Percentiles rank a stretch among this genome's conserved stretches.
Conservation (phyloP, 1,284 basidiomycete genomes). For the Porodaedalea pini region DNA sequence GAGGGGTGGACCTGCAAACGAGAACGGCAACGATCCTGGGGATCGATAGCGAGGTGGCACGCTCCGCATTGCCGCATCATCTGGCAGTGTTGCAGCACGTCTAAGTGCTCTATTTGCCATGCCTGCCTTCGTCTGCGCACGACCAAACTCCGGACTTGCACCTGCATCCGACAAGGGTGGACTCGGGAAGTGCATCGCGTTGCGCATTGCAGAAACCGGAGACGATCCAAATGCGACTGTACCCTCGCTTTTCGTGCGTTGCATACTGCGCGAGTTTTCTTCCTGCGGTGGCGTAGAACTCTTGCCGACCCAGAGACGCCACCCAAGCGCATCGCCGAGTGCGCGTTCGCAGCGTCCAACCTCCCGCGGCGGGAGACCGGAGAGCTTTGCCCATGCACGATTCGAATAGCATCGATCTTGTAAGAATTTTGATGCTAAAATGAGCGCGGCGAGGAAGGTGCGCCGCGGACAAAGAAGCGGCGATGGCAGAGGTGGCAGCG, state of each 20-base stretch:
- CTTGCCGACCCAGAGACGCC: conserved; percentile 84
- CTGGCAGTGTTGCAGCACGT: conserved; percentile 16
- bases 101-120: conserved; percentile 9
- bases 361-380: conserved; percentile 72
- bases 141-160: conserved; percentile 15
- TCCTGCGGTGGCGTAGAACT: conserved; percentile 29
- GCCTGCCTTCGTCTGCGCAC: background rate
- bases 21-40: conserved; percentile 8
- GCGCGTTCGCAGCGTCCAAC: conserved; percentile 79
- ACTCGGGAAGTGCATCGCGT: conserved; percentile 11
- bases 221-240: background rate
- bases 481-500: conserved; percentile 57
- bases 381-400: conserved; percentile 86
- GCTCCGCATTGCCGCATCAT: conserved; percentile 5
- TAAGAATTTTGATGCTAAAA: conserved; percentile 87
- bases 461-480: conserved; percentile 84
- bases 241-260: conserved; percentile 42
- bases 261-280: conserved; percentile 33
- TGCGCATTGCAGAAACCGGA: background rate
- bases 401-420: conserved; percentile 94
- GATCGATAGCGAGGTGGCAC: conserved; percentile 1
- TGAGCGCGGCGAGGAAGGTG: conserved; percentile 83
- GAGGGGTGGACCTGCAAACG: conserved; percentile 7
- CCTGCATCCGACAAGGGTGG: conserved; percentile 19
- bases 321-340: conserved; percentile 73